Evolutionary conservation across 1,284 basidiomycete genomes (phyloP).

Genomic region (Malassezia nana): DNA sequence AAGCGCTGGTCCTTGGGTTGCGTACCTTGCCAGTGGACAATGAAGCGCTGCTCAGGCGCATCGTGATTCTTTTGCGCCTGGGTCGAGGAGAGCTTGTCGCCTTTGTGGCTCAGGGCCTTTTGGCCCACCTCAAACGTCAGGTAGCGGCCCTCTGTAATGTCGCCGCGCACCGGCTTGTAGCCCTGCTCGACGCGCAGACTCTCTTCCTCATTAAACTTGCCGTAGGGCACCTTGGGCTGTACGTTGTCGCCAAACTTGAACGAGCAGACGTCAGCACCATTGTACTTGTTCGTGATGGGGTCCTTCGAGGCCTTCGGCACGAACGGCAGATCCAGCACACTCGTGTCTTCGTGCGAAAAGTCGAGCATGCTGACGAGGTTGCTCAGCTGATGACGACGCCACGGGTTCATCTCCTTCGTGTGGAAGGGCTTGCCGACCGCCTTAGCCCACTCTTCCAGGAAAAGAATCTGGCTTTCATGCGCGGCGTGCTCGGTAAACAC

Average conservation of each 20-base stretch:
- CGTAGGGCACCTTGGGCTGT: constrained; percentile 16
- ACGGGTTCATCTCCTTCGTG: constrained; percentile 24
- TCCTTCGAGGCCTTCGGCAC: constrained; percentile 19
- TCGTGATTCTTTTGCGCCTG: constrained; percentile 1
- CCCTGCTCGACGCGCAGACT: constrained; percentile 22
- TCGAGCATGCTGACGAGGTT: constrained; percentile 35
- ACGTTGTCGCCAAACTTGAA: not conserved
- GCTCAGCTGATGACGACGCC: constrained; percentile 33
- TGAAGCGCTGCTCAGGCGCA: constrained; percentile 7
- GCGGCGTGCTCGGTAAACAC: constrained; percentile 32
- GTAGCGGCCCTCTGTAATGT: constrained; percentile 32
- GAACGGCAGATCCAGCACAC: constrained; percentile 12
- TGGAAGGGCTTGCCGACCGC: constrained; percentile 28
- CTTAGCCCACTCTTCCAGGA: constrained; percentile 36
- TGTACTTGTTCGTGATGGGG: constrained; percentile 18
- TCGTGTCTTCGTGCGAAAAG: constrained; percentile 23
- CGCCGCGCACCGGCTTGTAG: constrained; percentile 29
- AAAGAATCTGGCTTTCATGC: constrained; percentile 36
- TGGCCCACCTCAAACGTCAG: constrained; percentile 23
- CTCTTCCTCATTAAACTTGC: not conserved
- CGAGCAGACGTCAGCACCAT: constrained; percentile 18
- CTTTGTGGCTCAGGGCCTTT: constrained; percentile 17
- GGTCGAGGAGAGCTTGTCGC: not conserved
- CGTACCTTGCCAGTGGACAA: constrained; percentile 14
- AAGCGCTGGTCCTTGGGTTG: constrained; percentile 13